Evolutionary conservation across 2,329 filamentous ascomycete genomes (phyloP).

Genomic region (Acephala macrosclerotiorum): DNA sequence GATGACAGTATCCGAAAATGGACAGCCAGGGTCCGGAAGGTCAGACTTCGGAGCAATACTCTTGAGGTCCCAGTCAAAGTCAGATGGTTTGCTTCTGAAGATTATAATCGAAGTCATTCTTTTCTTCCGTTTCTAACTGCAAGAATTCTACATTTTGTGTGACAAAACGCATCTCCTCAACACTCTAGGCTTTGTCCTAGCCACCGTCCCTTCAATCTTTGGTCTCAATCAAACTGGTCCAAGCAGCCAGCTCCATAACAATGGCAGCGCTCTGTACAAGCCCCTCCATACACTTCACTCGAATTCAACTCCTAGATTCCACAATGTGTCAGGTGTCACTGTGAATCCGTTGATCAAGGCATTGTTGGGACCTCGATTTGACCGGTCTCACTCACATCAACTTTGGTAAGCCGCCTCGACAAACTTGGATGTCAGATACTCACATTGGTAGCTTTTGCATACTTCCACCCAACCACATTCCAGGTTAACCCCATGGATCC

Average conservation of each 20-base stretch:
- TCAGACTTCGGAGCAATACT: neutral
- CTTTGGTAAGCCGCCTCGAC: neutral
- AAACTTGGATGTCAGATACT: constrained; percentile 30
- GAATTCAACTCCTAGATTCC: neutral
- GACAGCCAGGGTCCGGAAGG: neutral
- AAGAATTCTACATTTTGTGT: neutral
- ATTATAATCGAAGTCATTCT: neutral
- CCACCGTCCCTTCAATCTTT: neutral
- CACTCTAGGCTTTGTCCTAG: neutral
- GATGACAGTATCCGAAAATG: neutral
- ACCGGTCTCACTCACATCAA: constrained; percentile 37
- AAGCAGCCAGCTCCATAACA: neutral
- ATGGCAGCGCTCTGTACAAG: neutral
- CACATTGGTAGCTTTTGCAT: constrained; percentile 49
- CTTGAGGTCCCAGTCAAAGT: neutral
- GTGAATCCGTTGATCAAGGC: neutral
- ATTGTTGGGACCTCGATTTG: constrained; percentile 22
- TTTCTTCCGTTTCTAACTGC: neutral
- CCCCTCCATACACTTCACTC: neutral
- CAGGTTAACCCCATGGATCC: constrained; percentile 38
- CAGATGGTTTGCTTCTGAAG: neutral
- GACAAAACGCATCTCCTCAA: neutral
- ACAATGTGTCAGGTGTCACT: neutral
- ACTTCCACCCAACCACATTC: constrained; percentile 48
- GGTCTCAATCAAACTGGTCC: neutral